Evolutionary conservation across 2,329 filamentous ascomycete genomes (phyloP), one percentile per base, ranked within the genome.

Genomic region (Cytospora piceae): DNA sequence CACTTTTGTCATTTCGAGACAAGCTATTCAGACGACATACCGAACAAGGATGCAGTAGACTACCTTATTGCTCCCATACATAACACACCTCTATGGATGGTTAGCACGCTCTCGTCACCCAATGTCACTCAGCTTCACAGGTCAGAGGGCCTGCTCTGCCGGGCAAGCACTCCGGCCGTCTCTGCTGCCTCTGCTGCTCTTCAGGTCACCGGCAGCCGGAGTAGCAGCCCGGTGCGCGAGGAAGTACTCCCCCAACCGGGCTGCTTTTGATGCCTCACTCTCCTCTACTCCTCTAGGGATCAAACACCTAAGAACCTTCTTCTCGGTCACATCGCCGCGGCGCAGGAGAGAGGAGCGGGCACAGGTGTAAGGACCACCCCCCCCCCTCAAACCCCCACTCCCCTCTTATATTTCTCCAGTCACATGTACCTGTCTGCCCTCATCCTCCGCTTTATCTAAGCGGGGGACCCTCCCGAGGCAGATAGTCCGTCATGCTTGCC

Each of bases 41-140:
- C 34, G 55, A 46, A 42, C 59, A 62, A 61, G 63, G 66, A 65
- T 67, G 39, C 66, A 29, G 57, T 62, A 65, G 59, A n/a, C n/a
- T n/a, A 27, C 55, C 55, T 52, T 27, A 27, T 22, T 58, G 20
- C 7, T 27, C 52, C 52, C 51, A n/a, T 46, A 37, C 34, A 37
- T n/a, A 12, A 22, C 46, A 3, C 5, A 22, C 46, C 24, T 12
- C 24, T 49, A 24, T 24, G 4, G 3, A 49, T 49, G 46, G n/a
- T 49, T 49, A 49, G 46, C 46, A 24, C 46, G 42, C 24, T 31
- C 22, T 22, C 42, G 29, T 3, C 9, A 22, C 14, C 52, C 14
- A 46, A 67, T 67, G 65, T 58, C 65, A 52, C 54, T 65, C 14
- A 34, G 53, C 17, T 49, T 65, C 65, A 67, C 65, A 65, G 62